phyloP scores from a whole-genome alignment of 2,329 filamentous ascomycete species.

The Acrocalymma vagum region DNA sequence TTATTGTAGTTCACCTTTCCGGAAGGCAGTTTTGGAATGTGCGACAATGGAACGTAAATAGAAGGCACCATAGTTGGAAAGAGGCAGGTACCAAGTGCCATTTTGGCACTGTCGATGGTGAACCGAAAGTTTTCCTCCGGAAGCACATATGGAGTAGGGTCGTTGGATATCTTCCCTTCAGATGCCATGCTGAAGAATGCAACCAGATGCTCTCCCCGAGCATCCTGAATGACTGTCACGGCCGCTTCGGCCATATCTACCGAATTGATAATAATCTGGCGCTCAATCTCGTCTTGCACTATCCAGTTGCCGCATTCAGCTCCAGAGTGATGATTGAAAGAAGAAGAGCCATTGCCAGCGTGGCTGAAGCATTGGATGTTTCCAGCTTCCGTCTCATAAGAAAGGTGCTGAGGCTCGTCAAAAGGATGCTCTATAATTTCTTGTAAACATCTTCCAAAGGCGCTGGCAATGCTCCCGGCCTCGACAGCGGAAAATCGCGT shows the following conservation, averaged over 20 bases:
- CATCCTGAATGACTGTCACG: neutral
- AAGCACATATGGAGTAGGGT: neutral
- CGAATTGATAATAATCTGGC: constrained; percentile 1
- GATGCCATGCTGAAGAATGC: constrained; percentile 1
- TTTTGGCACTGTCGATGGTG: neutral
- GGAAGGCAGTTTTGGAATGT: neutral
- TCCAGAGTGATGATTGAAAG: neutral
- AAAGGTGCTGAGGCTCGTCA: neutral
- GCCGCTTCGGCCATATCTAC: neutral
- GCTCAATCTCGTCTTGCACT: neutral
- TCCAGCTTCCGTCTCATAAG: neutral
- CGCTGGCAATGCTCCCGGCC: neutral
- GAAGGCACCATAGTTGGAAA: neutral
- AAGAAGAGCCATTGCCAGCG: neutral
- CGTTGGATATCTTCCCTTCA: neutral
- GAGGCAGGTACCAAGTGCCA: neutral
- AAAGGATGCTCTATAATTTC: constrained; percentile 1
- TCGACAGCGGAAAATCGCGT: neutral
- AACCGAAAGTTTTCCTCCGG: neutral
- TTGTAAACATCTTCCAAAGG: constrained; percentile 3
- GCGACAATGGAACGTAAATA: constrained; percentile 1
- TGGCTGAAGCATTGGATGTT: neutral
- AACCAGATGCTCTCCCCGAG: neutral
- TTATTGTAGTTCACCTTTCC: neutral
- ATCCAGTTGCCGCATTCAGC: neutral